phyloP scores from a whole-genome alignment of 305 asterid species.

The Fraxinus greggii region DNA sequence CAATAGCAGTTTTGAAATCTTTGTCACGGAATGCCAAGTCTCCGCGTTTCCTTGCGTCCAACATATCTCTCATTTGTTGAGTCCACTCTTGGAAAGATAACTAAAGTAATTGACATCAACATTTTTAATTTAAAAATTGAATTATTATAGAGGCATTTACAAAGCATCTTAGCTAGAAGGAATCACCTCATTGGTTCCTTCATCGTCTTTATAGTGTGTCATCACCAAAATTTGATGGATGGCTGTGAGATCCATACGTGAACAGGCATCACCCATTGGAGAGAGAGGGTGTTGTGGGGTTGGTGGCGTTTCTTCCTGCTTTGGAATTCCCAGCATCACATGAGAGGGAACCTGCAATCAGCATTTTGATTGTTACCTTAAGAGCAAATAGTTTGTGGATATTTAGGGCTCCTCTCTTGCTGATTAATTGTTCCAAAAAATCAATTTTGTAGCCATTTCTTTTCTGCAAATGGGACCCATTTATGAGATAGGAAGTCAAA shows the following conservation, averaged over 20 bases:
- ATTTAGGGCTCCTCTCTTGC: too few species aligned
- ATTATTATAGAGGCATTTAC: conserved; percentile 2
- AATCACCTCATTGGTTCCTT: conserved; percentile 86
- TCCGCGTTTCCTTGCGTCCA: conserved; percentile 99
- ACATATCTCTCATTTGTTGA: conserved; percentile 97
- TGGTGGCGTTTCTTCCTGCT: conserved; percentile 76
- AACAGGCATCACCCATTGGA: conserved; percentile 97
- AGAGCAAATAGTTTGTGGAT: too few species aligned
- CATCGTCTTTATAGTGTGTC: conserved; percentile 91
- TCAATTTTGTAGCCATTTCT: too few species aligned
- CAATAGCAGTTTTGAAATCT: conserved; percentile 85
- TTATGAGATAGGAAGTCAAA: too few species aligned
- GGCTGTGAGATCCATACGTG: conserved; percentile 95
- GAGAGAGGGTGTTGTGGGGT: conserved; percentile 93
- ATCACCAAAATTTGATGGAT: conserved; percentile 89
- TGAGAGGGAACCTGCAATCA: conserved; percentile 74
- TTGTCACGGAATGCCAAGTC: conserved; percentile 95
- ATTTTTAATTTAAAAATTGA: conserved; percentile 21
- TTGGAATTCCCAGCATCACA: conserved; percentile 87
- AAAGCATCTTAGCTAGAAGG: conserved; percentile 21
- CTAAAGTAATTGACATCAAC: conserved; percentile 36
- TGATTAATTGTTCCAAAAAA: too few species aligned
- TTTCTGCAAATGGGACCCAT: too few species aligned
- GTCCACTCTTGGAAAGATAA: conserved; percentile 99
- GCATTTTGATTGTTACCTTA: not conserved